Conservation (phyloP, 441 rosid genomes). For the Bocquillonia castaneifolia region DNA sequence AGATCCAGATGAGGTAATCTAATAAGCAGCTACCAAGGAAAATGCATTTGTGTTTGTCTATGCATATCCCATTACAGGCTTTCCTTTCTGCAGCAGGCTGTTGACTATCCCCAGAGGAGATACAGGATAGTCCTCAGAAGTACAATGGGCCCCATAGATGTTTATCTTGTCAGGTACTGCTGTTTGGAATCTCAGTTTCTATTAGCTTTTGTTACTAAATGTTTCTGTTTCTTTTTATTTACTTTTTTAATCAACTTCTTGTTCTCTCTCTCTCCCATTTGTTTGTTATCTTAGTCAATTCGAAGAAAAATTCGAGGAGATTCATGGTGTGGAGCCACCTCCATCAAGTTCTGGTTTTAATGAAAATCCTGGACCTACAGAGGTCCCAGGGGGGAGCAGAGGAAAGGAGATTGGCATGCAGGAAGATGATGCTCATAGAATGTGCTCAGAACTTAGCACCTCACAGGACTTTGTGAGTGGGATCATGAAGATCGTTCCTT, state of each 20-base stretch:
- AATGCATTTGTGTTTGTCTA: neutral
- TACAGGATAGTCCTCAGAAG: conserved; percentile 92
- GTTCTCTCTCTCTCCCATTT: conserved; percentile 8
- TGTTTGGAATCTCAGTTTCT: conserved; percentile 9
- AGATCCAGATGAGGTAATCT: conserved; percentile 94
- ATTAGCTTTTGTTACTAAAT: neutral
- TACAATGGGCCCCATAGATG: conserved; percentile 97
- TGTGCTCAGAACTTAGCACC: conserved; percentile 49
- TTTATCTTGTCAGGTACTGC: conserved; percentile 84
- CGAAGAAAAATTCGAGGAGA: conserved; percentile 84
- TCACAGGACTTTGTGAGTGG: conserved; percentile 83
- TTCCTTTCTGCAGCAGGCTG: conserved; percentile 54
- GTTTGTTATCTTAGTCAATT: conserved; percentile 52
- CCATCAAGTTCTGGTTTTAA: conserved; percentile 49
- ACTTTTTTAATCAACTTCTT: conserved; percentile 7
- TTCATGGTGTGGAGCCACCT: conserved; percentile 56
- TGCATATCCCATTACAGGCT: neutral
- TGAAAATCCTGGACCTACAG: conserved; percentile 37
- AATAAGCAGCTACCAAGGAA: conserved; percentile 18
- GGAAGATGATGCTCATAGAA: conserved; percentile 43
- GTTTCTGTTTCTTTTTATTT: neutral
- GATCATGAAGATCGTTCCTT: conserved; percentile 89
- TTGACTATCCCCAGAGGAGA: conserved; percentile 81
- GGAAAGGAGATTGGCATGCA: conserved; percentile 50
- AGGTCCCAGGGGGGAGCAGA: conserved; percentile 38